These are phyloP conservation scores for Ascochyta rabiei DNA, from an alignment of 2,329 filamentous ascomycete species.

Conservation along the genomic window DNA sequence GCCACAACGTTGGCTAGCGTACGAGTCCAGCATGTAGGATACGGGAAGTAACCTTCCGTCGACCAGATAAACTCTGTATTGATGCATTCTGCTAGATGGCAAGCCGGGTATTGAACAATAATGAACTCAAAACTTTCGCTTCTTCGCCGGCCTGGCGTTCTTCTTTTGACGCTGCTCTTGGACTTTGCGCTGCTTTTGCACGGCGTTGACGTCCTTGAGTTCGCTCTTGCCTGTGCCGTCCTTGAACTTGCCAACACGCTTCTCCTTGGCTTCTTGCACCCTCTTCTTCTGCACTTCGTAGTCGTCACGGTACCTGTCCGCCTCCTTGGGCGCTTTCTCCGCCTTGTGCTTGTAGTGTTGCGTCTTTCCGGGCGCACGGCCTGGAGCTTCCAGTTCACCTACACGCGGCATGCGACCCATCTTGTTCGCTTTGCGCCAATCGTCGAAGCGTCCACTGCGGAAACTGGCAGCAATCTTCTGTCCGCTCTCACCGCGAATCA, in stretches of 20 bases:
- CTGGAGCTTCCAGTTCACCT: conserved; percentile 73
- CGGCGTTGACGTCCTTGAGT: conserved; percentile 81
- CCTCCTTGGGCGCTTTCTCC: conserved; percentile 87
- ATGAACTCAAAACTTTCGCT: conserved; percentile 51
- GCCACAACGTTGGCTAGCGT: conserved; percentile 15
- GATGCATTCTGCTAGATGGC: conserved; percentile 15
- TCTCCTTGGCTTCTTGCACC: conserved; percentile 84
- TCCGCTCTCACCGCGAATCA: conserved; percentile 87
- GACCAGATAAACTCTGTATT: conserved; percentile 10
- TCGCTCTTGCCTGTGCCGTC: conserved; percentile 77
- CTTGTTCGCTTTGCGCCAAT: conserved; percentile 87
- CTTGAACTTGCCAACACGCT: conserved; percentile 74
- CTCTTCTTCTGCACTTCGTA: conserved; percentile 90
- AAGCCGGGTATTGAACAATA: conserved; percentile 21
- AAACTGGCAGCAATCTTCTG: conserved; percentile 96
- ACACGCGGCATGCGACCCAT: conserved; percentile 78
- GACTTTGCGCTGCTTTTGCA: conserved; percentile 79
- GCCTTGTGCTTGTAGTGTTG: conserved; percentile 78
- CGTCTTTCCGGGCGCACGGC: conserved; percentile 18
- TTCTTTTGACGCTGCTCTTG: conserved; percentile 81
- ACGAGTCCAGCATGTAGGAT: conserved; percentile 1
- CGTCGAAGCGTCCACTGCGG: conserved; percentile 90
- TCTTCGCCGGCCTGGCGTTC: conserved; percentile 81
- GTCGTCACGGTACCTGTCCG: conserved; percentile 90
- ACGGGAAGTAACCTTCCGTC: conserved; percentile 1